A percentile compares a stretch with the other conserved stretches of the same genome.
These are phyloP conservation scores for Yarrowia yakushimensis DNA, from an alignment of 805 yeast species.

Conservation along the genomic window DNA sequence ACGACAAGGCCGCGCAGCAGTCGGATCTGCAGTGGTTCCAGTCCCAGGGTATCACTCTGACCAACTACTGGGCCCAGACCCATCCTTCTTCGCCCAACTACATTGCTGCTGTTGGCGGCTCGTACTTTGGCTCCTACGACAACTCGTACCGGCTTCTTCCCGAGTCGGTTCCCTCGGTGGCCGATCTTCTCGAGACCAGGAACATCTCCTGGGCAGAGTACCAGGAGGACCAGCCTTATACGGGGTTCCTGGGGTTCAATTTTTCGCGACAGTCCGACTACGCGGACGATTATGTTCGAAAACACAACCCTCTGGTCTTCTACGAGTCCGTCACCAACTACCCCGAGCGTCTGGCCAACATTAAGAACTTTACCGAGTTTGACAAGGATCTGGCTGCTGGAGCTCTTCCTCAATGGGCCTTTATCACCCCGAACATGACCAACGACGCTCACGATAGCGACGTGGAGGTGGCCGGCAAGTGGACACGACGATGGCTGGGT, in stretches of 20 bases:
- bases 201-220: conserved; percentile 53
- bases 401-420: conserved; percentile 50
- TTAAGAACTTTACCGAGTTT: conserved; percentile 49
- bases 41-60: conserved; percentile 45
- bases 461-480: conserved; percentile 45
- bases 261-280: conserved; percentile 44
- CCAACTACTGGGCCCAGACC: conserved; percentile 51
- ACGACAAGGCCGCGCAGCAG: conserved; percentile 46
- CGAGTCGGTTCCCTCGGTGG: conserved; percentile 46
- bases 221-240: conserved; percentile 51
- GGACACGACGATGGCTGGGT: conserved; percentile 46
- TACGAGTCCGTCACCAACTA: conserved; percentile 43
- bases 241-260: conserved; percentile 50
- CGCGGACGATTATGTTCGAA: conserved; percentile 50
- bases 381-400: conserved; percentile 42
- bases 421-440: conserved; percentile 54
- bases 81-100: conserved; percentile 57
- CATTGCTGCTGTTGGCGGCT: conserved; percentile 50
- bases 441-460: conserved; percentile 52
- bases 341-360: conserved; percentile 42
- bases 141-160: conserved; percentile 48
- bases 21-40: conserved; percentile 45
- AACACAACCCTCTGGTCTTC: conserved; percentile 49
- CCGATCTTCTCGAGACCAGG: conserved; percentile 47
- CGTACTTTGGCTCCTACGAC: conserved; percentile 47